Conservation (phyloP, 768 basidiomycete species). For the Xerocomellus intermedius region DNA sequence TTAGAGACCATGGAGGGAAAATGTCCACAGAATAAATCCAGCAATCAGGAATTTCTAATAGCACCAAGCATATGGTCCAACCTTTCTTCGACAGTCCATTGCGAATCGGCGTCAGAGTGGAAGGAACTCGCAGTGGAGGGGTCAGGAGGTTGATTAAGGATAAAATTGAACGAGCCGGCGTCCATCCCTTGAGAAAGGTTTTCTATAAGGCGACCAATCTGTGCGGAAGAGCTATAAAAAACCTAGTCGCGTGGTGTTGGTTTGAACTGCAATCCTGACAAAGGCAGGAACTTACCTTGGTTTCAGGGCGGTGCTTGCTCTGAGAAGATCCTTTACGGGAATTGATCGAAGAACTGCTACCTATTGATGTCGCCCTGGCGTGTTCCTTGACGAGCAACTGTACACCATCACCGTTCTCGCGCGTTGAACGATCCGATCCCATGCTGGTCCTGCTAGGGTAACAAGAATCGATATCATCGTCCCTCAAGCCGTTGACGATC, state of each 20-base stretch:
- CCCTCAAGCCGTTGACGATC: conserved; percentile 80
- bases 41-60: conserved; percentile 31
- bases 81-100: conserved; percentile 75
- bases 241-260: conserved; percentile 20
- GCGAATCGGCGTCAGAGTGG: conserved; percentile 57
- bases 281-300: conserved; percentile 56
- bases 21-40: conserved; percentile 26
- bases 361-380: conserved; percentile 59
- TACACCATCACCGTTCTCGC: conserved; percentile 48
- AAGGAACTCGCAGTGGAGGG: conserved; percentile 63
- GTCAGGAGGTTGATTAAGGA: conserved; percentile 42
- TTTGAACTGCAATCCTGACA: conserved; percentile 1
- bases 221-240: conserved; percentile 55
- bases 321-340: conserved; percentile 58
- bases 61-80: conserved; percentile 67
- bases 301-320: conserved; percentile 70
- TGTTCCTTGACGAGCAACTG: conserved; percentile 81
- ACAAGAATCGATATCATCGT: conserved; percentile 68
- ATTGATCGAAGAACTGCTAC: conserved; percentile 56
- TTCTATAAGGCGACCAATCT: conserved; percentile 84
- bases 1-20: conserved; percentile 8
- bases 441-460: conserved; percentile 70
- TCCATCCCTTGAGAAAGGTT: conserved; percentile 79
- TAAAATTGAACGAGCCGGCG: conserved; percentile 79
- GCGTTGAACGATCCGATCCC: conserved; percentile 66